Conservation (phyloP, 2,329 filamentous ascomycete species). For the Fusarium agapanthi region DNA sequence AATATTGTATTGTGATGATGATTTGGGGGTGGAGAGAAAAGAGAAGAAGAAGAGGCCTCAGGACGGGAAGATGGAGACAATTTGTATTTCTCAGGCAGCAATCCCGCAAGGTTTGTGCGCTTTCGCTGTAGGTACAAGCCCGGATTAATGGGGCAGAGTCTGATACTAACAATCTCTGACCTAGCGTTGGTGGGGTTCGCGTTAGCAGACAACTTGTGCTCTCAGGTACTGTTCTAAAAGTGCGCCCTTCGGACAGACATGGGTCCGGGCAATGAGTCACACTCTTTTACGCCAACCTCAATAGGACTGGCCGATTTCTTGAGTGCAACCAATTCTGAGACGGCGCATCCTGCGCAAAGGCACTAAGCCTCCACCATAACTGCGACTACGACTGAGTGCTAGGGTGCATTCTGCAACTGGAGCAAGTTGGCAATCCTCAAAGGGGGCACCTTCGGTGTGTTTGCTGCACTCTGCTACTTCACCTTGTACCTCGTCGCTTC, state of each 20-base stretch:
- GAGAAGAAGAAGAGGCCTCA: slow-evolving; percentile 43
- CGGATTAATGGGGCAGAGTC: slow-evolving; percentile 34
- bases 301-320: slow-evolving; percentile 42
- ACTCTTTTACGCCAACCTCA: slow-evolving; percentile 43
- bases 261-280: slow-evolving; percentile 48
- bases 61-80: slow-evolving; percentile 43
- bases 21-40: slow-evolving; percentile 48
- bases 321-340: slow-evolving; percentile 37
- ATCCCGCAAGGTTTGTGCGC: slow-evolving; percentile 40
- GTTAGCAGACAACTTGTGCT: slow-evolving; percentile 19
- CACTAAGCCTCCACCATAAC: slow-evolving; percentile 28
- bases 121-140: slow-evolving; percentile 15
- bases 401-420: neutral
- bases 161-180: slow-evolving; percentile 17
- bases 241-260: slow-evolving; percentile 41
- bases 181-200: neutral
- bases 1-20: slow-evolving; percentile 43
- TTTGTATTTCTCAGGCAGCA: slow-evolving; percentile 61
- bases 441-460: neutral
- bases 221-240: slow-evolving; percentile 26
- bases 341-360: slow-evolving; percentile 32
- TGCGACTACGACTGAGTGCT: neutral
- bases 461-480: neutral
- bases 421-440: neutral
- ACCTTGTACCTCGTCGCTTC: neutral